These are phyloP conservation scores for Podospora tetraspora DNA, from an alignment of 495 filamentous ascomycete genomes.

Conservation along the genomic window DNA sequence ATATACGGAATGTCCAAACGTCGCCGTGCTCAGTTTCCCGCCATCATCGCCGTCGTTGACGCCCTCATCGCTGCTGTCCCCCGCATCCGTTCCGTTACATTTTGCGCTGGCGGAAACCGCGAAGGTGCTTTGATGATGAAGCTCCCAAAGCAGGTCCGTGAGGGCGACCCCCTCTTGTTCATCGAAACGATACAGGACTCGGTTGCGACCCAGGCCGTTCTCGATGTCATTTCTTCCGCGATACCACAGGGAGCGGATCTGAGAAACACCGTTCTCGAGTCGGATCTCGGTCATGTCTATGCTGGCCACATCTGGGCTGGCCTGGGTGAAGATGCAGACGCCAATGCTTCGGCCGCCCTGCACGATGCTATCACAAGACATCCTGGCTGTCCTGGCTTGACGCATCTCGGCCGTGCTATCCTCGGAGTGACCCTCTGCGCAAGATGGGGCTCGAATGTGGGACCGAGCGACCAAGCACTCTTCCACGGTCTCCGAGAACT, in stretches of 20 bases:
- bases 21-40: slow-evolving; percentile 73
- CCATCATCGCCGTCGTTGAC: slow-evolving; percentile 72
- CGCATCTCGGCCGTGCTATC: slow-evolving; percentile 63
- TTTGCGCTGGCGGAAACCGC: slow-evolving; percentile 80
- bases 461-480: slow-evolving; percentile 42
- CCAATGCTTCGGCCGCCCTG: slow-evolving; percentile 63
- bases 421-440: slow-evolving; percentile 70
- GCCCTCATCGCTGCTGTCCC: slow-evolving; percentile 65
- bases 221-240: slow-evolving; percentile 49
- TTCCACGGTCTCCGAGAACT: slow-evolving; percentile 35
- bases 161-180: slow-evolving; percentile 57
- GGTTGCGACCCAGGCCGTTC: slow-evolving; percentile 25
- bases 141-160: slow-evolving; percentile 52
- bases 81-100: slow-evolving; percentile 64
- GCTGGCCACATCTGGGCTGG: slow-evolving; percentile 43
- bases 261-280: slow-evolving; percentile 42
- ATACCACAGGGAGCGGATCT: slow-evolving; percentile 46
- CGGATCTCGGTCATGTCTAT: slow-evolving; percentile 40
- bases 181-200: slow-evolving; percentile 15
- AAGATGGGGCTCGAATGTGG: slow-evolving; percentile 66
- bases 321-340: slow-evolving; percentile 37
- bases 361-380: slow-evolving; percentile 66
- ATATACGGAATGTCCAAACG: slow-evolving; percentile 83
- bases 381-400: slow-evolving; percentile 65
- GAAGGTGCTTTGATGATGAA: slow-evolving; percentile 74